Conservation (phyloP, 805 yeast genomes). For the Zygosaccharomyces bisporus region DNA sequence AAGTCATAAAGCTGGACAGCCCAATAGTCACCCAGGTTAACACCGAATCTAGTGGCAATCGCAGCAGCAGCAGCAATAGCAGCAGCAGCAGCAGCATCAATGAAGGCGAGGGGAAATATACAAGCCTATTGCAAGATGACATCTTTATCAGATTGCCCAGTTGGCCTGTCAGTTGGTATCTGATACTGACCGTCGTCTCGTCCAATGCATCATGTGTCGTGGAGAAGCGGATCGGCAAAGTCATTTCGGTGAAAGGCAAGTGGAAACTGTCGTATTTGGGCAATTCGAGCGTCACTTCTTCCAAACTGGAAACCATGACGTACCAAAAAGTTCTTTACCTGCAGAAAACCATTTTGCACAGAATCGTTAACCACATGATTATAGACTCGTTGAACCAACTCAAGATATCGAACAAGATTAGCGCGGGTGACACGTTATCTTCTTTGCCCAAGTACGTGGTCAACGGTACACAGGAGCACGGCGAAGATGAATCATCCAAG, state of each 20-base stretch:
- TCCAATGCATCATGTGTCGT: slow-evolving; percentile 33
- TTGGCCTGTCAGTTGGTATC: slow-evolving; percentile 38
- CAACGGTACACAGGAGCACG: slow-evolving; percentile 3
- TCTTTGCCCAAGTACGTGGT: slow-evolving; percentile 27
- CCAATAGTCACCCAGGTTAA: slow-evolving; percentile 24
- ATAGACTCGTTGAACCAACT: slow-evolving; percentile 36
- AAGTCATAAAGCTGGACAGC: slow-evolving; percentile 24
- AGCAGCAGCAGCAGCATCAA: neutral
- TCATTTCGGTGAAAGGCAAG: slow-evolving; percentile 30
- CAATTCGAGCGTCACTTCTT: slow-evolving; percentile 20
- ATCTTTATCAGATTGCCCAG: slow-evolving; percentile 32
- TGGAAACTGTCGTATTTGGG: slow-evolving; percentile 36
- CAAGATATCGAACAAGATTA: slow-evolving; percentile 29
- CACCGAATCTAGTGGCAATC: slow-evolving; percentile 3
- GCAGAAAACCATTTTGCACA: slow-evolving; percentile 32
- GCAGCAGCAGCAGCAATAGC: neutral
- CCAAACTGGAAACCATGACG: slow-evolving; percentile 34
- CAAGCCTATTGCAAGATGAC: slow-evolving; percentile 27
- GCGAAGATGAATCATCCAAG: neutral
- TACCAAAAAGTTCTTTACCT: slow-evolving; percentile 33
- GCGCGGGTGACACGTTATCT: slow-evolving; percentile 18
- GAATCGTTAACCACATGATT: slow-evolving; percentile 36
- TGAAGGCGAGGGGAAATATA: neutral
- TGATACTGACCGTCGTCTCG: slow-evolving; percentile 33
- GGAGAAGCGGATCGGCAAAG: slow-evolving; percentile 35